Conservation (phyloP, 164 flowering plant genomes). For the Pachysandra terminalis region DNA sequence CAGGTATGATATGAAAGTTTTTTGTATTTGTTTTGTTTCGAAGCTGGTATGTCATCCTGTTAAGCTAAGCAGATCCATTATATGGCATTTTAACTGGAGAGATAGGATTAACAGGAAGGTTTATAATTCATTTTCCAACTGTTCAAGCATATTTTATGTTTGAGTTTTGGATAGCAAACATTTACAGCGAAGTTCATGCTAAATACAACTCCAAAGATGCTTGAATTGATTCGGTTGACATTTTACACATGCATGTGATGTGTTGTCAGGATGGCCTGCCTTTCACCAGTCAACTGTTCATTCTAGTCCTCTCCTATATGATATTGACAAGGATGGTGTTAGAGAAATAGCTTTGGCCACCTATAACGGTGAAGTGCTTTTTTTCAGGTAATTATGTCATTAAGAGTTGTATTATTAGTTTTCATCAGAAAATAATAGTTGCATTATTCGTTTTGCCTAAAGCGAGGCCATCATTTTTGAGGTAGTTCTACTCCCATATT, state of each 20-base stretch:
- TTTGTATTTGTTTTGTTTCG: neutral
- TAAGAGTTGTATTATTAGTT: neutral
- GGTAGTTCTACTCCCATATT: neutral
- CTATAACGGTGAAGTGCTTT: slow-evolving; percentile 93
- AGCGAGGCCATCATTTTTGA: neutral
- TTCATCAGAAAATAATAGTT: too few species aligned
- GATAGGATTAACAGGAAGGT: too few species aligned
- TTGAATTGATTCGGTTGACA: neutral
- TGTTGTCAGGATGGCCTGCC: slow-evolving; percentile 88
- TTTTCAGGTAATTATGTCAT: slow-evolving; percentile 67
- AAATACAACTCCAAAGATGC: neutral
- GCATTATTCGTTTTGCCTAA: neutral
- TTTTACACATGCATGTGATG: neutral
- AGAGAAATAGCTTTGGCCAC: slow-evolving; percentile 96
- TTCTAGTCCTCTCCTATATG: slow-evolving; percentile 89
- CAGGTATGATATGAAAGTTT: slow-evolving; percentile 43
- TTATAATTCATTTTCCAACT: too few species aligned
- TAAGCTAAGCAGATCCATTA: neutral
- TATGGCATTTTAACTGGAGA: neutral
- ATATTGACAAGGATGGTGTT: slow-evolving; percentile 97
- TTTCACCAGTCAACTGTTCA: slow-evolving; percentile 97
- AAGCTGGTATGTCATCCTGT: neutral
- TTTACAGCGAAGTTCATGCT: neutral
- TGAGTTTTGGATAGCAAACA: neutral
- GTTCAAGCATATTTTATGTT: too few species aligned